phyloP scores from a whole-genome alignment of 352 stramenopile species.

The Globisporangium cystogenes region DNA sequence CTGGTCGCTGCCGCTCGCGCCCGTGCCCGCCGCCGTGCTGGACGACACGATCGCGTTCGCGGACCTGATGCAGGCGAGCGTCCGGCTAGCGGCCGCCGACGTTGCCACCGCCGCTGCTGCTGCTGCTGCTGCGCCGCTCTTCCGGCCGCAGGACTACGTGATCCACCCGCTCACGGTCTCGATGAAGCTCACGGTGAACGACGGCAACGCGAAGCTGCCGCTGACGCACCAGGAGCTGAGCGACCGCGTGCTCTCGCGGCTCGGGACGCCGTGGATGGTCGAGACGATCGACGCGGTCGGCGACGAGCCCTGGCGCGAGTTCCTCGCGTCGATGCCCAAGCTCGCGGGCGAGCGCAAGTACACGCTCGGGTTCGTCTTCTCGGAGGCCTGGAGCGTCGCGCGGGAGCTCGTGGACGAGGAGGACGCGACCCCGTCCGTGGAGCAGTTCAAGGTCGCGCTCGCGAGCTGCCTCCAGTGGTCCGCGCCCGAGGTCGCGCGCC shows the following conservation, averaged over 20 bases:
- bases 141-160: conserved; percentile 53
- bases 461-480: conserved; percentile 79
- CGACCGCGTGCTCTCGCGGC: conserved; percentile 54
- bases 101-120: conserved; percentile 5
- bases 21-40: conserved; percentile 32
- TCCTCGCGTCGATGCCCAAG: conserved; percentile 64
- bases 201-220: conserved; percentile 69
- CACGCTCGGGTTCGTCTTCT: conserved; percentile 82
- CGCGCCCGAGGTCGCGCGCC: conserved; percentile 42
- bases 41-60: conserved; percentile 58
- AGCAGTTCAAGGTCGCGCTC: conserved; percentile 68
- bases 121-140: conserved; percentile 26
- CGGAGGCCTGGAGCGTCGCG: conserved; percentile 75
- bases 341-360: conserved; percentile 70
- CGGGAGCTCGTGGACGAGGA: conserved; percentile 72
- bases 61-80: conserved; percentile 63
- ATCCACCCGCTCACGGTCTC: conserved; percentile 69
- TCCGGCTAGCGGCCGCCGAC: conserved; percentile 26
- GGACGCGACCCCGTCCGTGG: conserved; percentile 60
- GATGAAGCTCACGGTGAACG: conserved; percentile 80
- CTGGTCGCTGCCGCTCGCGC: conserved; percentile 54
- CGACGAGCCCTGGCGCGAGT: conserved; percentile 61
- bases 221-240: conserved; percentile 78
- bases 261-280: conserved; percentile 76
- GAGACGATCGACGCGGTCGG: conserved; percentile 71